Evolutionary conservation across 305 asterid genomes (phyloP).

Genomic region (Vinca major): DNA sequence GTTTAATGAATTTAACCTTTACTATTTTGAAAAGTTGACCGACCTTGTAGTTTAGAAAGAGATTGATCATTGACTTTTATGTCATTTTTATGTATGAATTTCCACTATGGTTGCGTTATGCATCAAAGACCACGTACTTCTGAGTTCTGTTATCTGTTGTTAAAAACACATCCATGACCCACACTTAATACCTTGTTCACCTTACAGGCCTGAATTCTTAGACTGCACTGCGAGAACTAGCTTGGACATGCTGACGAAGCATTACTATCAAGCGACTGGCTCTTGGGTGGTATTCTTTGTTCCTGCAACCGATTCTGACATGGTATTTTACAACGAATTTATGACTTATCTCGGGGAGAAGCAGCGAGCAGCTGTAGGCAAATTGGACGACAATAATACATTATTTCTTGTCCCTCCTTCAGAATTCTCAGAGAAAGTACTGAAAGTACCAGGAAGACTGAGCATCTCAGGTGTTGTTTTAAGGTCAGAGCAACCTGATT

Average conservation of each 20-base stretch:
- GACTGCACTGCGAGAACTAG: conserved; percentile 96
- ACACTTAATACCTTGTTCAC: conserved; percentile 10
- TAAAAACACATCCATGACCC: not conserved
- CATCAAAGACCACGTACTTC: not conserved
- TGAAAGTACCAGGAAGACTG: conserved; percentile 80
- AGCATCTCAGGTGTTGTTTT: conserved; percentile 86
- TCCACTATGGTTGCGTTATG: not conserved
- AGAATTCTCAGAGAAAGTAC: conserved; percentile 76
- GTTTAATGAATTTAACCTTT: not conserved
- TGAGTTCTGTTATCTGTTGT: not conserved
- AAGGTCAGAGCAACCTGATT: conserved; percentile 50
- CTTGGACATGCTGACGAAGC: conserved; percentile 85
- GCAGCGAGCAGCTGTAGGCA: conserved; percentile 87
- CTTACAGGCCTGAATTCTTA: conserved; percentile 65
- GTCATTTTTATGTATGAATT: not conserved
- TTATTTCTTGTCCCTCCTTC: conserved; percentile 97
- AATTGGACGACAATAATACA: conserved; percentile 65
- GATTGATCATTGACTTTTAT: not conserved
- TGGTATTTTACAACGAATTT: conserved; percentile 76
- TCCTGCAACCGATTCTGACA: conserved; percentile 79
- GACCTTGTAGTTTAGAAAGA: not conserved
- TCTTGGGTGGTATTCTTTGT: conserved; percentile 86
- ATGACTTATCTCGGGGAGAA: conserved; percentile 79
- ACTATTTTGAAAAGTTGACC: not conserved
- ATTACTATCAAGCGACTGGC: conserved; percentile 72